phyloP scores from a whole-genome alignment of 805 yeast genomes.

The Tetrapisispora taiwanensis region DNA sequence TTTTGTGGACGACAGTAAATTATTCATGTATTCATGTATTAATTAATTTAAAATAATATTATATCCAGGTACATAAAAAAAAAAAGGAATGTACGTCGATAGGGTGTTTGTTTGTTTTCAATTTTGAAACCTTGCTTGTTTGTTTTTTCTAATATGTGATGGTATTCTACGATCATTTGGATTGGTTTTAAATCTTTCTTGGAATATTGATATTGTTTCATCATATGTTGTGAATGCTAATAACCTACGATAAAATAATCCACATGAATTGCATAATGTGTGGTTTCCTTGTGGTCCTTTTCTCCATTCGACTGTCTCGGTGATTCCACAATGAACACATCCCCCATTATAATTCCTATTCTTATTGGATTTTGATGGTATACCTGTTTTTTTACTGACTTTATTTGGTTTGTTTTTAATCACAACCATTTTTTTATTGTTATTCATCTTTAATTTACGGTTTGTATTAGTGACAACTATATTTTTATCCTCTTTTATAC shows the following conservation, averaged over 20 bases:
- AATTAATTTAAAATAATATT: too few species aligned
- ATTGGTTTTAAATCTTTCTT: slow-evolving; percentile 1
- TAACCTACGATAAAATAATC: not conserved
- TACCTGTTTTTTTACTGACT: not conserved
- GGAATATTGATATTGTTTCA: not conserved
- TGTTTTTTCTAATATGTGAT: slow-evolving; percentile 1
- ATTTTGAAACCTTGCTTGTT: slow-evolving; percentile 1
- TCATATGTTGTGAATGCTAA: not conserved
- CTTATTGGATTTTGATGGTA: not conserved
- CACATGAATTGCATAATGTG: not conserved
- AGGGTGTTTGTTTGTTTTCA: not conserved
- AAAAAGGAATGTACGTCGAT: too few species aligned
- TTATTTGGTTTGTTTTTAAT: not conserved
- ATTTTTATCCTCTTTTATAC: not conserved
- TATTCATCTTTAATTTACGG: not conserved
- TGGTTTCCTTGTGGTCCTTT: slow-evolving; percentile 2
- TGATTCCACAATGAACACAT: slow-evolving; percentile 1
- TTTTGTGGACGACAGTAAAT: too few species aligned
- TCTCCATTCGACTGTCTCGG: slow-evolving; percentile 1
- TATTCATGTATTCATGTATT: too few species aligned
- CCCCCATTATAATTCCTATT: slow-evolving; percentile 1
- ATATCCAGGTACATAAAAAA: too few species aligned
- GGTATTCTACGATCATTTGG: slow-evolving; percentile 1
- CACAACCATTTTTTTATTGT: not conserved
- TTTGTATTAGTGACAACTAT: not conserved